A percentile compares a stretch with the other conserved stretches of the same genome.
Evolutionary conservation across 2,329 filamentous ascomycete genomes (phyloP).

Genomic region (Fusarium sp.): DNA sequence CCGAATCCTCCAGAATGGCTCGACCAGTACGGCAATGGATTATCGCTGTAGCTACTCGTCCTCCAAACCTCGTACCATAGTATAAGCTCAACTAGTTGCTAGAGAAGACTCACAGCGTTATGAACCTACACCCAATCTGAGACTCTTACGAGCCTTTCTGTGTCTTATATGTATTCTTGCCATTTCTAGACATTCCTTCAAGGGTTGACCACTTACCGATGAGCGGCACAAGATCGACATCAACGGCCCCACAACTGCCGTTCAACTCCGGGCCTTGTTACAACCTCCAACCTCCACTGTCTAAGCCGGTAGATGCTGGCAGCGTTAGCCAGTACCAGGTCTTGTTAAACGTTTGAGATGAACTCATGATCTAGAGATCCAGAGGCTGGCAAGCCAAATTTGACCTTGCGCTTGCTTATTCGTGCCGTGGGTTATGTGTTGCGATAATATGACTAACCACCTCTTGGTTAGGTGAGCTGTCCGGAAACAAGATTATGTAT

Average conservation of each 20-base stretch:
- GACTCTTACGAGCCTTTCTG: background rate
- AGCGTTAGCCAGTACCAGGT: background rate
- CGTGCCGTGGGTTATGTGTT: background rate
- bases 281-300: background rate
- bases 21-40: background rate
- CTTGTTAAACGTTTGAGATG: background rate
- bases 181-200: conserved; percentile 17
- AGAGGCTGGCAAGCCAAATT: background rate
- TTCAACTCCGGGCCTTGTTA: conserved; percentile 3
- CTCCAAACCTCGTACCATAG: background rate
- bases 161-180: background rate
- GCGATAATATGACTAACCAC: background rate
- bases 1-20: background rate
- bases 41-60: background rate
- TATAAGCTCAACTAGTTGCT: background rate
- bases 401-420: background rate
- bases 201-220: conserved; percentile 23
- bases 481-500: background rate
- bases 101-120: background rate
- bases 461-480: background rate
- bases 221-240: conserved; percentile 16
- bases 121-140: background rate
- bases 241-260: conserved; percentile 21
- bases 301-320: background rate
- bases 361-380: background rate